A percentile compares a stretch with the other conserved stretches of the same genome.
phyloP scores from a whole-genome alignment of 345 rosid species.

The Eucalyptus dawsonii region DNA sequence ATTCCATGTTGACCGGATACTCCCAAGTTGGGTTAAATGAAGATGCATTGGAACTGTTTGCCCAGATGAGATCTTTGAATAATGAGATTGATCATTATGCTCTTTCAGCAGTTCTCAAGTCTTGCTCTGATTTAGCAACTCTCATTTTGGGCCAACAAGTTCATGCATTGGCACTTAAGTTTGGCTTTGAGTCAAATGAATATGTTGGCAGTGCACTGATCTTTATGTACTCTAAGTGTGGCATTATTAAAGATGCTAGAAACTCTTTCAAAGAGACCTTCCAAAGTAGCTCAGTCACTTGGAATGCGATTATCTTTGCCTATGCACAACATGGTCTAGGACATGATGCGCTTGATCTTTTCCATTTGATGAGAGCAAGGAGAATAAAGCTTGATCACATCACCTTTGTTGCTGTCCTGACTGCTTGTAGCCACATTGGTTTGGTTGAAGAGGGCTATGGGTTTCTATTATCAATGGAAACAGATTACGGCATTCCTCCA shows the following conservation, averaged over 20 bases:
- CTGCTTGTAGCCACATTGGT: constrained; percentile 76
- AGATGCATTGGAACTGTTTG: constrained; percentile 38
- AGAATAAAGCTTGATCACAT: constrained; percentile 54
- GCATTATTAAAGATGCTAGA: constrained; percentile 43
- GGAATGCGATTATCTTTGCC: constrained; percentile 69
- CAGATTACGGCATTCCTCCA: constrained; percentile 42
- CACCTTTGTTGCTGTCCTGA: constrained; percentile 58
- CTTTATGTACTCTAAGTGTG: constrained; percentile 75
- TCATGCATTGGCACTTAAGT: constrained; percentile 40
- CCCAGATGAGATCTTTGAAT: constrained; percentile 27
- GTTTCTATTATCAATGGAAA: constrained; percentile 44
- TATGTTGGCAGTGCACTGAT: constrained; percentile 72
- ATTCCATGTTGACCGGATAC: constrained; percentile 55
- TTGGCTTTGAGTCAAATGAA: constrained; percentile 41
- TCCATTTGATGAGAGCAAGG: constrained; percentile 37
- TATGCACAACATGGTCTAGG: constrained; percentile 74
- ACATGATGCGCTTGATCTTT: constrained; percentile 41
- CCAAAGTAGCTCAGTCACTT: constrained; percentile 39
- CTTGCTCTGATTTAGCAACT: constrained; percentile 68
- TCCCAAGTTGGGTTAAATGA: constrained; percentile 47
- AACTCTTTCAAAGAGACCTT: constrained; percentile 42
- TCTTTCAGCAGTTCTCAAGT: constrained; percentile 63
- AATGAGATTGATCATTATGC: constrained; percentile 52
- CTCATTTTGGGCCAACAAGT: constrained; percentile 62
- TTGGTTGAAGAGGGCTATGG: constrained; percentile 43